A percentile compares a stretch with the other conserved stretches of the same genome.
Conservation (phyloP, 2,329 filamentous ascomycete genomes). For the Malbranchea zuffiana region DNA sequence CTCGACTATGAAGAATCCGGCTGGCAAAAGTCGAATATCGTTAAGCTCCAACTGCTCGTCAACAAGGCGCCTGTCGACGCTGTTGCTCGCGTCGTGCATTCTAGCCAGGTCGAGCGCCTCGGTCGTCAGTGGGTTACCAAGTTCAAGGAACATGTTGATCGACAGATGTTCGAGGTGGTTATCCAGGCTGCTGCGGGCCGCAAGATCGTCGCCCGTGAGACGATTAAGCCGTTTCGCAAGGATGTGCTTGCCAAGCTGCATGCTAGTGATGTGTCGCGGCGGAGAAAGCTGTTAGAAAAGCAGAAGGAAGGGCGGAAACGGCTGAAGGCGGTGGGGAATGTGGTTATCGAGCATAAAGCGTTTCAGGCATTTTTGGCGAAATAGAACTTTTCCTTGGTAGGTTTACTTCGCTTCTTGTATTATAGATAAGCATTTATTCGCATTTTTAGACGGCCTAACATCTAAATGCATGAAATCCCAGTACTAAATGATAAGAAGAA, state of each 20-base stretch:
- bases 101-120: slow-evolving; percentile 66
- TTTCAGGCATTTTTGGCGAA: slow-evolving; percentile 92
- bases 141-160: slow-evolving; percentile 92
- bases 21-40: slow-evolving; percentile 67
- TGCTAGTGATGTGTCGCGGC: slow-evolving; percentile 71
- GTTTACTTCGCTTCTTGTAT: too few relatives aligned
- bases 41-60: slow-evolving; percentile 84
- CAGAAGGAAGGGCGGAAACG: slow-evolving; percentile 93
- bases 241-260: slow-evolving; percentile 90
- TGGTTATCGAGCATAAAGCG: slow-evolving; percentile 89
- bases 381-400: slow-evolving; percentile 36
- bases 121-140: slow-evolving; percentile 84
- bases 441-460: too few relatives aligned
- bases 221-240: slow-evolving; percentile 91
- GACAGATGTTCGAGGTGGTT: slow-evolving; percentile 94
- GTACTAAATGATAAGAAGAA: too few relatives aligned
- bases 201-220: slow-evolving; percentile 79
- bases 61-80: slow-evolving; percentile 92
- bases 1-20: slow-evolving; percentile 95
- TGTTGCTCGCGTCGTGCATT: slow-evolving; percentile 79
- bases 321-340: slow-evolving; percentile 65
- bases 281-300: slow-evolving; percentile 83
- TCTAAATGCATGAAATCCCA: too few relatives aligned
- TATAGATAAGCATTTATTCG: too few relatives aligned
- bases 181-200: slow-evolving; percentile 84